phyloP scores from a whole-genome alignment of 257 asterid genomes.

The Gentiana straminea region DNA sequence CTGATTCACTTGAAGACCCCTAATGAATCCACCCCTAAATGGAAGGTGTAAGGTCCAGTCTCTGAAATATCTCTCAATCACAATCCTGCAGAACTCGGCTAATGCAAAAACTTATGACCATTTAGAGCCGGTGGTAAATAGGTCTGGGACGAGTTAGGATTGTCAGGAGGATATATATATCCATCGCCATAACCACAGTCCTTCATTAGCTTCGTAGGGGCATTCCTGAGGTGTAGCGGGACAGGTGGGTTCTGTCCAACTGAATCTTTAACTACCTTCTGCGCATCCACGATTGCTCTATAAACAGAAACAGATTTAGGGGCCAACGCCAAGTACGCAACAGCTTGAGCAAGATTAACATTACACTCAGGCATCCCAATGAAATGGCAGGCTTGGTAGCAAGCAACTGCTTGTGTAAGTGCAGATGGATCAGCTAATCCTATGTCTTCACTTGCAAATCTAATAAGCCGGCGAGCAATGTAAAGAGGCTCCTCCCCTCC shows the following conservation, averaged over 20 bases:
- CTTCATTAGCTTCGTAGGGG: constrained; percentile 87
- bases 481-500: constrained; percentile 90
- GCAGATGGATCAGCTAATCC: constrained; percentile 82
- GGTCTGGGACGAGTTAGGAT: constrained; percentile 34
- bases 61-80: no score
- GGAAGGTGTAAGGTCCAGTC: no score
- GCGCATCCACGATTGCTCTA: constrained; percentile 48
- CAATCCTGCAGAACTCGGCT: constrained; percentile 28
- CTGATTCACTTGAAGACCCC: no score
- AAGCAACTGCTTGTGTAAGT: constrained; percentile 63
- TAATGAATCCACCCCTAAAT: no score
- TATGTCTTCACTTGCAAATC: constrained; percentile 73
- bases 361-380: constrained; percentile 84
- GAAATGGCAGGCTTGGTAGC: constrained; percentile 78
- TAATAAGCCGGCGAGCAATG: constrained; percentile 59
- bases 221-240: constrained; percentile 80
- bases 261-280: constrained; percentile 56
- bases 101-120: constrained; percentile 54
- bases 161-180: constrained; percentile 66
- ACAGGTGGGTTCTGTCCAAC: constrained; percentile 77
- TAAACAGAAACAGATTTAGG: constrained; percentile 66
- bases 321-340: constrained; percentile 62
- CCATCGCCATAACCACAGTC: constrained; percentile 72
- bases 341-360: constrained; percentile 67
- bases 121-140: constrained; percentile 60